Evolutionary conservation across 768 basidiomycete genomes (phyloP).

Genomic region (Plicaturopsis crispa): DNA sequence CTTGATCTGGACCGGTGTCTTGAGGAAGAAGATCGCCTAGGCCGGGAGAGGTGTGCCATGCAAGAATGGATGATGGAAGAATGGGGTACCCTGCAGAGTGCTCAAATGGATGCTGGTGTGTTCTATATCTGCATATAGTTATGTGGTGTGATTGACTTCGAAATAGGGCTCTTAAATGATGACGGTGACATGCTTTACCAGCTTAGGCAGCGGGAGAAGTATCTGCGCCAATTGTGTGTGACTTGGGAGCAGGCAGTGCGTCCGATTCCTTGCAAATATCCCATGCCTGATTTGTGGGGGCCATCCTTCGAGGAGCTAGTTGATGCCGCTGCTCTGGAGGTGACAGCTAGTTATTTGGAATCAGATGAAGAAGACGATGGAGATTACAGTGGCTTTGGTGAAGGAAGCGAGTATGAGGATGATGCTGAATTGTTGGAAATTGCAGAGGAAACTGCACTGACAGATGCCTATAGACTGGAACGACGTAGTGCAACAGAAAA

Average conservation of each 20-base stretch:
- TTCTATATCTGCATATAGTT: too few relatives aligned
- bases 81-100: constrained; percentile 10
- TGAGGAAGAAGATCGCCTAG: constrained; percentile 17
- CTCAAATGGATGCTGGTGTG: constrained; percentile 8
- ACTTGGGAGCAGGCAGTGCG: constrained; percentile 2
- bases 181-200: constrained; percentile 2
- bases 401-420: too few relatives aligned
- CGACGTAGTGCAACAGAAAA: too few relatives aligned
- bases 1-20: constrained; percentile 15
- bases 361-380: too few relatives aligned
- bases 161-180: too few relatives aligned
- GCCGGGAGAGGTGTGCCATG: constrained; percentile 12
- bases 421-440: too few relatives aligned
- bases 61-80: constrained; percentile 20
- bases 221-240: background rate
- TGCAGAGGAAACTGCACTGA: too few relatives aligned
- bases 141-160: too few relatives aligned
- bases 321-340: too few relatives aligned
- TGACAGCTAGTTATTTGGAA: too few relatives aligned
- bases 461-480: too few relatives aligned
- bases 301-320: constrained; percentile 3
- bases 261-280: background rate
- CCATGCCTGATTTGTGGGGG: constrained; percentile 3
- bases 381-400: too few relatives aligned
- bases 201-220: background rate